Percentiles rank a stretch among this genome's conserved stretches.
Evolutionary conservation across 371 early-diverging fungal species (phyloP).

Genomic region (Apophysomyces elegans): DNA sequence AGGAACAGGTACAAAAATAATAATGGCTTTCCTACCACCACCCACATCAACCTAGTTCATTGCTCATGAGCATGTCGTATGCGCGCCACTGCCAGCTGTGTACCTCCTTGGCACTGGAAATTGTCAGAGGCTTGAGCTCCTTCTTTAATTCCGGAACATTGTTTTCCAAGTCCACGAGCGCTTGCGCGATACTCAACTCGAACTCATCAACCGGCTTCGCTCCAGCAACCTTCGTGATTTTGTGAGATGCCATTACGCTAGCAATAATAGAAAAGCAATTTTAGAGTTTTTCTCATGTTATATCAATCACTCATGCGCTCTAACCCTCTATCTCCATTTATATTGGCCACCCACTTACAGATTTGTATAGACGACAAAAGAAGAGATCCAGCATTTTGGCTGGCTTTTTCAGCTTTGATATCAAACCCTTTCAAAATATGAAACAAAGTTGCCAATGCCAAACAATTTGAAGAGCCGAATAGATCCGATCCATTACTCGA

Average conservation of each 20-base stretch:
- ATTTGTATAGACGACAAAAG: too few relatives aligned
- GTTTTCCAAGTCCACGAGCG: conserved; percentile 91
- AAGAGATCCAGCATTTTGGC: too few relatives aligned
- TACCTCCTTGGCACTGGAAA: conserved; percentile 94
- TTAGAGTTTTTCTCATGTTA: too few relatives aligned
- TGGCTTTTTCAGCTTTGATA: too few relatives aligned
- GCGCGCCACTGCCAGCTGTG: neutral
- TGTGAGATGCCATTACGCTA: conserved; percentile 49
- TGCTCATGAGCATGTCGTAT: conserved; percentile 6
- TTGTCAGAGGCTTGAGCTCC: conserved; percentile 89
- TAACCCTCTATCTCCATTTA: too few relatives aligned
- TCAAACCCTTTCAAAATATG: too few relatives aligned
- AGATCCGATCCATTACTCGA: too few relatives aligned
- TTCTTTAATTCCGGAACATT: conserved; percentile 91
- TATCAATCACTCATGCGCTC: too few relatives aligned
- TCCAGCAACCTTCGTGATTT: conserved; percentile 82
- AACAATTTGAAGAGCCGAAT: too few relatives aligned
- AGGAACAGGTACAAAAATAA: conserved; percentile 95
- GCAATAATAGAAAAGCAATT: too few relatives aligned
- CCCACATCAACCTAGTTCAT: conserved; percentile 79
- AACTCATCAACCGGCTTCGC: conserved; percentile 76
- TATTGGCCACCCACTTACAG: too few relatives aligned
- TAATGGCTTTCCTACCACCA: conserved; percentile 92
- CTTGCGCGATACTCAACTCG: conserved; percentile 93
- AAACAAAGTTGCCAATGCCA: too few relatives aligned